Conservation (phyloP, 257 asterid species). For the Cynanchum wilfordii region DNA sequence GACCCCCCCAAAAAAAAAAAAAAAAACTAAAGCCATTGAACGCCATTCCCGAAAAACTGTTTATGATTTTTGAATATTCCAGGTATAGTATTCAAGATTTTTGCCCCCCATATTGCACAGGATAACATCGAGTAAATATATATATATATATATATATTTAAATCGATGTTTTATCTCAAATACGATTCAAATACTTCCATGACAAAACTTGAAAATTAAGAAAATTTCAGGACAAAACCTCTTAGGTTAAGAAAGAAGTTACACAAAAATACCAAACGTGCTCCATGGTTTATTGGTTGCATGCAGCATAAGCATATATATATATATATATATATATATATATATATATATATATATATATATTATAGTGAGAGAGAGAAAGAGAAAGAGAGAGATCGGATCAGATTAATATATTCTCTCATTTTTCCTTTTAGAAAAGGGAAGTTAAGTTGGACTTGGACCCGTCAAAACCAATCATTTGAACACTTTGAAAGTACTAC, state of each 20-base stretch:
- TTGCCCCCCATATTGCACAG: no score
- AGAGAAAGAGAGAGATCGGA: background rate
- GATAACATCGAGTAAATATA: no score
- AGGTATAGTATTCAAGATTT: background rate
- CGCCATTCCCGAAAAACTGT: background rate
- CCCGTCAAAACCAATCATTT: slow-evolving; percentile 51
- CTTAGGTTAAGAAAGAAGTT: background rate
- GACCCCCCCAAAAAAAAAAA: no score
- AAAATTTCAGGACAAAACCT: background rate
- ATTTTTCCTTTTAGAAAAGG: slow-evolving; percentile 12
- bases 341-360: no score
- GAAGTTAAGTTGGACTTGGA: slow-evolving; percentile 23
- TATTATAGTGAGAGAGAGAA: no score
- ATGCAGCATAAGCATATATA: no score
- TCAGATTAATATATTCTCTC: background rate
- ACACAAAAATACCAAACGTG: slow-evolving; percentile 1
- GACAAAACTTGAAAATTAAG: no score
- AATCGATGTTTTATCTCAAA: no score
- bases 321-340: no score
- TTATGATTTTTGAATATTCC: background rate
- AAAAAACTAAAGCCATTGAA: background rate
- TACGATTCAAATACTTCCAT: no score
- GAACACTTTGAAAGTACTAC: slow-evolving; percentile 13
- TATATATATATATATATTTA: no score
- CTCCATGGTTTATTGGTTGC: background rate